phyloP scores from a whole-genome alignment of 805 yeast genomes.

The Monosporozyma servazzii region DNA sequence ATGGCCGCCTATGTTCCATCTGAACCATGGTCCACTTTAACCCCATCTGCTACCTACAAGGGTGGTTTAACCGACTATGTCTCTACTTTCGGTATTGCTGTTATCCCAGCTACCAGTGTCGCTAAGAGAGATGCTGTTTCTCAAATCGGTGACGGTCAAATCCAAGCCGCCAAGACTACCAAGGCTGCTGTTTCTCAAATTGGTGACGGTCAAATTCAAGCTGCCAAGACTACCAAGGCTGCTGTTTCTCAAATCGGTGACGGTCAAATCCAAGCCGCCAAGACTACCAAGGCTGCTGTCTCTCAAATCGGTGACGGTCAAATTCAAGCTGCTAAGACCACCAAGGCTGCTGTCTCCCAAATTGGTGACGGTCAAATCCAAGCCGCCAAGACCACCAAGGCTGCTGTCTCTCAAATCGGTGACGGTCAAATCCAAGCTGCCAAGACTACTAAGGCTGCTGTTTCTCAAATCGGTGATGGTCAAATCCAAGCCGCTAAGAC shows the following conservation, averaged over 20 bases:
- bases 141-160: slow-evolving; percentile 35
- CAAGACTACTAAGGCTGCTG: slow-evolving; percentile 25
- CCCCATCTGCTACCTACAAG: slow-evolving; percentile 33
- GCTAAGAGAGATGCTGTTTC: slow-evolving; percentile 31
- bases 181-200: slow-evolving; percentile 33
- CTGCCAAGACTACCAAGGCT: slow-evolving; percentile 21
- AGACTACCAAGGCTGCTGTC: slow-evolving; percentile 29
- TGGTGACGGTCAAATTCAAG: slow-evolving; percentile 35
- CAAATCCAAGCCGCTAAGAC: slow-evolving; percentile 43
- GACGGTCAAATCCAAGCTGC: slow-evolving; percentile 26
- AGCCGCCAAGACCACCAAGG: slow-evolving; percentile 25
- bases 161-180: slow-evolving; percentile 27
- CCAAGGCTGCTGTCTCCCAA: slow-evolving; percentile 33
- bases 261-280: slow-evolving; percentile 21
- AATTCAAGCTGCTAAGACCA: slow-evolving; percentile 36
- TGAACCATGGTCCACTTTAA: slow-evolving; percentile 36
- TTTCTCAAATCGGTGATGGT: slow-evolving; percentile 53
- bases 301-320: slow-evolving; percentile 56
- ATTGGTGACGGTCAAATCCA: slow-evolving; percentile 32
- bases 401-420: slow-evolving; percentile 35
- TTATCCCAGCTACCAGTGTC: slow-evolving; percentile 29
- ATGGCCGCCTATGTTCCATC: slow-evolving; percentile 23
- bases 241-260: slow-evolving; percentile 37
- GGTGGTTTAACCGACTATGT: slow-evolving; percentile 29
- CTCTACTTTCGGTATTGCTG: slow-evolving; percentile 37